Evolutionary conservation across 2,329 filamentous ascomycete genomes (phyloP), one percentile per base, ranked within the genome.

Genomic region (Alternaria postmessia): DNA sequence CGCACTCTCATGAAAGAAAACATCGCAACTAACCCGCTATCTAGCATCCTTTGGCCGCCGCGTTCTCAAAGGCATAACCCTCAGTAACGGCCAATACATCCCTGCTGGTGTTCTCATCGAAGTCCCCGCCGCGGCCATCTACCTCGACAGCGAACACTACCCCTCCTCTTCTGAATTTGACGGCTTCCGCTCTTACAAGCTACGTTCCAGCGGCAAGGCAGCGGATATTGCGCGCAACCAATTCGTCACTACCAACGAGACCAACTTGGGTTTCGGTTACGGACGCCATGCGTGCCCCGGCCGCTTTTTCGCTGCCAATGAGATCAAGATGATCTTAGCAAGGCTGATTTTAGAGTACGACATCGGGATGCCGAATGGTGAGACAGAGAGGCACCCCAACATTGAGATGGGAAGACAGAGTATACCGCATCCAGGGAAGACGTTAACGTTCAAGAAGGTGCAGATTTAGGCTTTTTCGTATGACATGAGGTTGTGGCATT

Each of bases 11-110:
- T 48, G 11, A n/a, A 16, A 24, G 7, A 7, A 24, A 38, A 0
- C 0, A 38, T 12, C 4, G 7, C 26, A 34, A 22, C 20, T 32
- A 28, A 51, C 18, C 22, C 49, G 16, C 9, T 24, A 14, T 18
- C 9, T 38, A 72, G 69, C 77, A 1, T 81, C 84, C 3, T 86
- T 87, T 72, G 70, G 73, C 24, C 83, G 85, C 59, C 84, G 83
- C 63, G 84, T 85, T 9, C 74, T 84, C 36, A 80, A 82, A 64
- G 78, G 82, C 4, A 80, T 87, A 65, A 81, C 80, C 2, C 82
- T 87, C 2, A 86, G 84, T 44, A 85, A 85, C 68, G 86, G 86
- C 16, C 83, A 86, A 48, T 78, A 81, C 58, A 70, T 80, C 6
- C 79, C 79, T 0, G 61, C 72, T 1, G 79, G 79, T 36, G 68